Percentiles rank a stretch among this genome's conserved stretches.
Evolutionary conservation across 1,284 basidiomycete species (phyloP).

Genomic region (Cutaneotrichosporon dermatis): DNA sequence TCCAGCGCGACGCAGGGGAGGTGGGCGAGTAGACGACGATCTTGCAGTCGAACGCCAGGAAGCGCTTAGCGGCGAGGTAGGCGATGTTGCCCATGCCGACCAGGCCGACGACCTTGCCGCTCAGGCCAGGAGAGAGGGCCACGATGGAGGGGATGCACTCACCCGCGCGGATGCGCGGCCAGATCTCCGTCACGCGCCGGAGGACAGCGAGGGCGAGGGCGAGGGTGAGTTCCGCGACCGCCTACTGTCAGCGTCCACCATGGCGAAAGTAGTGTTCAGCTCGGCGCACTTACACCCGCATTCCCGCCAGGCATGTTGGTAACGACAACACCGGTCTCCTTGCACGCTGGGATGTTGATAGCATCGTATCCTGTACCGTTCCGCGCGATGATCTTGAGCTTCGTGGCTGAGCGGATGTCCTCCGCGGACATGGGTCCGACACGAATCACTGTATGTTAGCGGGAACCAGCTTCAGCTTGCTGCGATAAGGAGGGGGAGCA

Average conservation of each 20-base stretch:
- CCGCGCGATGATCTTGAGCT: slow-evolving; percentile 29
- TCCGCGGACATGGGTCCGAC: slow-evolving; percentile 20
- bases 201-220: slow-evolving; percentile 56
- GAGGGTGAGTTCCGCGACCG: slow-evolving; percentile 55
- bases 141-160: slow-evolving; percentile 57
- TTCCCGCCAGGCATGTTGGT: slow-evolving; percentile 55
- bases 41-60: slow-evolving; percentile 40
- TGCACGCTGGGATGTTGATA: slow-evolving; percentile 49
- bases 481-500: too few relatives aligned
- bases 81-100: slow-evolving; percentile 52
- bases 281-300: slow-evolving; percentile 21
- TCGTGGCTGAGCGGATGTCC: slow-evolving; percentile 19
- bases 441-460: slow-evolving; percentile 34
- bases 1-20: slow-evolving; percentile 39
- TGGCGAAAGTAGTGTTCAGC: background rate
- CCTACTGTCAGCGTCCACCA: slow-evolving; percentile 46
- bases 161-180: slow-evolving; percentile 55
- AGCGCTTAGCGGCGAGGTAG: slow-evolving; percentile 39
- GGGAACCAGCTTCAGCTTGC: too few relatives aligned
- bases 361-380: slow-evolving; percentile 38
- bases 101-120: slow-evolving; percentile 46
- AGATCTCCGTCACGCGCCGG: slow-evolving; percentile 56
- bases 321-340: slow-evolving; percentile 56
- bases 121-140: slow-evolving; percentile 45
- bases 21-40: slow-evolving; percentile 49